These are phyloP conservation scores for Aspergillus jensenii DNA, from an alignment of 2,329 filamentous ascomycete genomes.

Conservation along the genomic window DNA sequence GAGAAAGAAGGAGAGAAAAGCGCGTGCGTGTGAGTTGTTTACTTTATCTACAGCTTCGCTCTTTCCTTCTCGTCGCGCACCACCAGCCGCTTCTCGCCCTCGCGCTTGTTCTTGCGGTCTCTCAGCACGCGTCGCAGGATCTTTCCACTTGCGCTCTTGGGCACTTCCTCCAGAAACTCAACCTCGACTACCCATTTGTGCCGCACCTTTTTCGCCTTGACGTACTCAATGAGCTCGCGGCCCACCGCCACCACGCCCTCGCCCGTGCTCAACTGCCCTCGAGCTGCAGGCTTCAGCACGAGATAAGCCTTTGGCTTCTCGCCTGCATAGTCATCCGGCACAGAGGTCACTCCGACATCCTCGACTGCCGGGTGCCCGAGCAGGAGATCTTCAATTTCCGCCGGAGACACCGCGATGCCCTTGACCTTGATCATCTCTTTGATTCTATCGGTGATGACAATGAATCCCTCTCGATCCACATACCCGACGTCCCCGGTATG, in stretches of 20 bases:
- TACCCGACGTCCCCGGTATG: slow-evolving; percentile 67
- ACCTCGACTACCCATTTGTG: slow-evolving; percentile 41
- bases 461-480: slow-evolving; percentile 34
- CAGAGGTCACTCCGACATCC: slow-evolving; percentile 54
- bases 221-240: slow-evolving; percentile 57
- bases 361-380: slow-evolving; percentile 57
- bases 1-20: no score
- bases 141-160: slow-evolving; percentile 74
- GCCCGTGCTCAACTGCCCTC: not conserved
- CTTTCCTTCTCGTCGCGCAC: slow-evolving; percentile 11
- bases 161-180: slow-evolving; percentile 52
- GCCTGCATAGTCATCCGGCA: slow-evolving; percentile 43
- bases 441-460: slow-evolving; percentile 57
- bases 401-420: slow-evolving; percentile 56
- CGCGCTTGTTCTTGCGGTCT: slow-evolving; percentile 26
- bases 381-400: slow-evolving; percentile 64
- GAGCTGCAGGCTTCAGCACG: slow-evolving; percentile 40
- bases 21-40: not conserved
- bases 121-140: slow-evolving; percentile 65
- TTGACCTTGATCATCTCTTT: slow-evolving; percentile 71
- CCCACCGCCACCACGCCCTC: slow-evolving; percentile 23
- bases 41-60: slow-evolving; percentile 15
- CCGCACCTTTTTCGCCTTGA: slow-evolving; percentile 65
- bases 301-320: slow-evolving; percentile 60
- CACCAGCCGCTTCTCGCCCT: slow-evolving; percentile 10